Evolutionary conservation across 306 rosid genomes (phyloP), one percentile per base, ranked within the genome.

Genomic region (Rosa chinensis): DNA sequence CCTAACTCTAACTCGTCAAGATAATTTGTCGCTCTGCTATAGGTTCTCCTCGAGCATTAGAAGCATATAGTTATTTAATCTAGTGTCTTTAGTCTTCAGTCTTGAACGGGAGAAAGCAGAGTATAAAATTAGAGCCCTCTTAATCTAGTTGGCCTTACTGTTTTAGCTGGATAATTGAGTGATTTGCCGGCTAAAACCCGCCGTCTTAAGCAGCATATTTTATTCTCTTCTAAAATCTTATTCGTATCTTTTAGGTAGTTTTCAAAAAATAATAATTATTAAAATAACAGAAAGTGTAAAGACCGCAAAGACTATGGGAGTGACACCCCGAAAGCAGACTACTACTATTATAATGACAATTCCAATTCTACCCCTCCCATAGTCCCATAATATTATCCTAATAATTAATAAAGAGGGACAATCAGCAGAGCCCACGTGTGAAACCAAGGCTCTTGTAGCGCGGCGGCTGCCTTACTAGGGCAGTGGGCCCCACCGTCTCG

Each of bases 381-480:
- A 32, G 2, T 55, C 6, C 20, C 2, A 2, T 32, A 32, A 32
- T 32, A 32, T 32, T 32, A 32, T 32, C 37, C 37, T 32, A 32
- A 32, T 32, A 32, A 32, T 32, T 32, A 32, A 32, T 32, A 2
- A 32, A 32, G 37, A 32, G 37, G 37, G 3, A n/a, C 78, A 77
- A 10, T 48, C 4, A 67, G 5, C 17, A 11, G 62, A 44, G 69
- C 43, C 74, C 81, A 71, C 78, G 85, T 76, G 49, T 49, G 76
- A 81, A 80, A 50, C 18, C 23, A 45, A 10, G 35, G 18, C 20
- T 2, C 8, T 39, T 32, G 71, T 71, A 81, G 64, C 56, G 85
- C 63, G 78, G 84, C 76, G 80, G 86, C 78, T 75, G 78, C 80
- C 35, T 32, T 32, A 32, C 35, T 32, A 64, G 17, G 2, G 58